Evolutionary conservation across 2,329 filamentous ascomycete species (phyloP), one percentile per base, ranked within the genome.

Genomic region (Xylaria sp.): DNA sequence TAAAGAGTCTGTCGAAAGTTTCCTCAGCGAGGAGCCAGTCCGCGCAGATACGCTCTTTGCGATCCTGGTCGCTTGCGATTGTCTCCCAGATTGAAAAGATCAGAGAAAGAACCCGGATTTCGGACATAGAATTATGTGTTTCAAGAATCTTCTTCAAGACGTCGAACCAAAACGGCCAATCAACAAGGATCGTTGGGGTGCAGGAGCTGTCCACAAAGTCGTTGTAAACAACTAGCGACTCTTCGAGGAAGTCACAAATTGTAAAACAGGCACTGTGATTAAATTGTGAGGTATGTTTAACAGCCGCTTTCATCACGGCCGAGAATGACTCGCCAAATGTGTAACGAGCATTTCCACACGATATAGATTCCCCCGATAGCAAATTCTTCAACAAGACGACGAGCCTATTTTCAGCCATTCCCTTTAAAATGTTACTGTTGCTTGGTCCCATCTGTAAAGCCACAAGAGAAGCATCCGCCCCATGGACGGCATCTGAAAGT

Each of bases 211-310:
- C 81, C 67, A 84, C 84, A 57, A 81, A 82, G 6, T 81, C 78
- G 65, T 85, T 82, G 68, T 86, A 86, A 48, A 93, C 89, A 17
- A 88, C 83, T 59, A 97, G 82, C 1, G 91, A 86, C 79, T 97
- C 94, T 77, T 97, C 93, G 30, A 97, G 82, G 72, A 97, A 94
- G 78, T 98, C 94, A 77, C 94, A 95, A n/a, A 97, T 84, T 9
- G 93, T 92, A 77, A 96, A 96, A 78, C 93, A 97, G 19, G 93
- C 92, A 70, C 89, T 89, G 76, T 93, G 92, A 78, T 97, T 91
- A 77, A 91, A 97, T 63, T 93, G 85, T 0, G 93, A 94, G 0
- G 92, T 94, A 72, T 88, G 89, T 72, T 90, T 89, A 1, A 93
- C 90, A 1, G 91, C 88, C 0, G 91, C 89, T 77, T 92, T 93